phyloP scores from a whole-genome alignment of 495 filamentous ascomycete species.

The Choiromyces venosus region DNA sequence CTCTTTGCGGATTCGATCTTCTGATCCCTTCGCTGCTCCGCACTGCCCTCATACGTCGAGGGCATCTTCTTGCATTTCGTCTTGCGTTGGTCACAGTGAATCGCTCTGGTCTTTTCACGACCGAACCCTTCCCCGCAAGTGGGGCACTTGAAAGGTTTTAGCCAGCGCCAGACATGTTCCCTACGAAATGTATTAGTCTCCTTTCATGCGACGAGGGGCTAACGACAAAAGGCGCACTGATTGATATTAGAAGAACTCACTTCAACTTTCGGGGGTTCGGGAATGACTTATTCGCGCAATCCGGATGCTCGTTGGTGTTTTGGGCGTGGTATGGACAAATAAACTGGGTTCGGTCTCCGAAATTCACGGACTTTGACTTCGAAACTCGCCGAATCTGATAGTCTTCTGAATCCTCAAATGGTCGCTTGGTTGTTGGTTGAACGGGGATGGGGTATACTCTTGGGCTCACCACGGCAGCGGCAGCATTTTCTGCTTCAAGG shows the following conservation, averaged over 20 bases:
- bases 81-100: constrained; percentile 38
- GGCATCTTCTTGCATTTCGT: constrained; percentile 29
- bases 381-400: constrained; percentile 4
- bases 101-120: constrained; percentile 40
- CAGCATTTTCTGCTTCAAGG: background rate
- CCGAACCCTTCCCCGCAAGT: constrained; percentile 38
- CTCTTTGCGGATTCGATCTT: constrained; percentile 35
- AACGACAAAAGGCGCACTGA: background rate
- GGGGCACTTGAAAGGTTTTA: constrained; percentile 39
- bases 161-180: constrained; percentile 41
- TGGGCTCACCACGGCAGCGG: background rate
- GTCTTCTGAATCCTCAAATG: constrained; percentile 23
- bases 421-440: constrained; percentile 11
- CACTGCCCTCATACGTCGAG: constrained; percentile 31
- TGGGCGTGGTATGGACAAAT: constrained; percentile 29
- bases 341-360: constrained; percentile 24
- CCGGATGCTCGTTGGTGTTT: constrained; percentile 17
- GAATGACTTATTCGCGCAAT: constrained; percentile 34
- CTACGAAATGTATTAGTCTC: constrained; percentile 23
- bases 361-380: background rate
- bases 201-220: background rate
- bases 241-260: constrained; percentile 17
- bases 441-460: background rate
- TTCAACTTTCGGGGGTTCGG: constrained; percentile 41
- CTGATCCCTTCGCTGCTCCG: constrained; percentile 27